phyloP scores from a whole-genome alignment of 805 yeast species.

The Maudiozyma pseudohumilis region DNA sequence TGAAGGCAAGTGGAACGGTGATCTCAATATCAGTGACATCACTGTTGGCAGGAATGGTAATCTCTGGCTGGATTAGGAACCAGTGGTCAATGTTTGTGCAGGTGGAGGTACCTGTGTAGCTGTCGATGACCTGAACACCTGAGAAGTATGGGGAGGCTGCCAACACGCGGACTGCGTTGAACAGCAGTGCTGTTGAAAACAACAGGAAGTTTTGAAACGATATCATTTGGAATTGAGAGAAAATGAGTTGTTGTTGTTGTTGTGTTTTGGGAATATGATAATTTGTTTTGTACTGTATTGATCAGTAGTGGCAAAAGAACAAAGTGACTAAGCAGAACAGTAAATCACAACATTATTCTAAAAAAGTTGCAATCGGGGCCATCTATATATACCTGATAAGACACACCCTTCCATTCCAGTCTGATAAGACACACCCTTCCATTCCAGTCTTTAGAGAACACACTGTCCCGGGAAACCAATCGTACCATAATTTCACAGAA shows the following conservation, averaged over 20 bases:
- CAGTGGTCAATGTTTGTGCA: slow-evolving; percentile 22
- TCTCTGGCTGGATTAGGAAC: slow-evolving; percentile 21
- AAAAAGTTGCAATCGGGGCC: too few relatives aligned
- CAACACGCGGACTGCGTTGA: too few relatives aligned
- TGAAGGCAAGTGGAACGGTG: slow-evolving; percentile 19
- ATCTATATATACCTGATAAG: too few relatives aligned
- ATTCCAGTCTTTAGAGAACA: too few relatives aligned
- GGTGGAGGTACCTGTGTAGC: slow-evolving; percentile 14
- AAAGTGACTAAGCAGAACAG: background rate
- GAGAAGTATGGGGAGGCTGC: slow-evolving; percentile 12
- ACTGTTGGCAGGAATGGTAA: slow-evolving; percentile 17
- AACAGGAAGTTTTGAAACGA: slow-evolving; percentile 1
- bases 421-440: too few relatives aligned
- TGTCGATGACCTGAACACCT: slow-evolving; percentile 17
- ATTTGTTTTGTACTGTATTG: background rate
- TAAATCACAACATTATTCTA: background rate
- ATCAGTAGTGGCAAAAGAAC: background rate
- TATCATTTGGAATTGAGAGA: background rate
- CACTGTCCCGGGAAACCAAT: too few relatives aligned
- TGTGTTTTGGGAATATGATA: background rate
- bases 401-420: too few relatives aligned
- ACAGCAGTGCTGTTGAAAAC: background rate
- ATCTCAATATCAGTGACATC: slow-evolving; percentile 12
- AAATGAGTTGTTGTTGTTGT: background rate
- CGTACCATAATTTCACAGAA: too few relatives aligned